Percentiles rank a stretch among this genome's conserved stretches.
Conservation (phyloP, 1,284 basidiomycete species). For the Rhodotorula sp. region DNA sequence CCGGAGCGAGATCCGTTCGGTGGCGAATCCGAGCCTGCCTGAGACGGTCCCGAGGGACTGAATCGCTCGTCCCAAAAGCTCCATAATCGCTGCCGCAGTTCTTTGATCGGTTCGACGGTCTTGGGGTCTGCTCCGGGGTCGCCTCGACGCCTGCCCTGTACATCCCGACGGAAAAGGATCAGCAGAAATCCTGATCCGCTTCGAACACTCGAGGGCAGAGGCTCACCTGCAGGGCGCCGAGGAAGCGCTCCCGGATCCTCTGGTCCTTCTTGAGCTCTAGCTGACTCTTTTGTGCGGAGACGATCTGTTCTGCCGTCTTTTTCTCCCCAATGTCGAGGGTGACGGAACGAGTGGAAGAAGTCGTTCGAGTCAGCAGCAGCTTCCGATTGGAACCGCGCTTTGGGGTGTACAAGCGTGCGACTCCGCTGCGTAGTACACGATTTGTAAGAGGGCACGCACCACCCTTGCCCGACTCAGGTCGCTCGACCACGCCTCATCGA, state of each 20-base stretch:
- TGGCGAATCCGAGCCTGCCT: neutral
- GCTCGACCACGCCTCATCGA: conserved; percentile 35
- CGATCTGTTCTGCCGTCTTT: conserved; percentile 39
- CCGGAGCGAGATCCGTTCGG: neutral
- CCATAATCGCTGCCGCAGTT: conserved; percentile 31
- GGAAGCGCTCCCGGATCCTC: conserved; percentile 34
- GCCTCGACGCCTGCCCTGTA: conserved; percentile 36
- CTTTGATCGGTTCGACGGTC: conserved; percentile 33
- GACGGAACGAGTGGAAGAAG: too few relatives aligned
- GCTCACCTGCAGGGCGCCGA: conserved; percentile 21
- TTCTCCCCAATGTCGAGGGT: neutral
- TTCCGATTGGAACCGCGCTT: neutral
- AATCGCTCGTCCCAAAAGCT: conserved; percentile 40
- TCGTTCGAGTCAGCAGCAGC: neutral
- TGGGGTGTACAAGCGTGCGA: neutral
- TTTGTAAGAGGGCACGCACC: conserved; percentile 6
- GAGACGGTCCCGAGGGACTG: neutral
- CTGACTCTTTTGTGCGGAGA: neutral
- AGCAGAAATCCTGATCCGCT: neutral
- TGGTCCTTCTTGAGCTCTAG: conserved; percentile 16
- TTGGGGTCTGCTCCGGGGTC: conserved; percentile 25
- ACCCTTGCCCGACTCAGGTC: conserved; percentile 37
- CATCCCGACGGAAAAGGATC: neutral
- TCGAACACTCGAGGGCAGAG: too few relatives aligned
- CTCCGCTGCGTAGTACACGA: too few relatives aligned